These are phyloP conservation scores for Canna indica DNA, from an alignment of 176 grass and related monocot genomes.

Conservation along the genomic window DNA sequence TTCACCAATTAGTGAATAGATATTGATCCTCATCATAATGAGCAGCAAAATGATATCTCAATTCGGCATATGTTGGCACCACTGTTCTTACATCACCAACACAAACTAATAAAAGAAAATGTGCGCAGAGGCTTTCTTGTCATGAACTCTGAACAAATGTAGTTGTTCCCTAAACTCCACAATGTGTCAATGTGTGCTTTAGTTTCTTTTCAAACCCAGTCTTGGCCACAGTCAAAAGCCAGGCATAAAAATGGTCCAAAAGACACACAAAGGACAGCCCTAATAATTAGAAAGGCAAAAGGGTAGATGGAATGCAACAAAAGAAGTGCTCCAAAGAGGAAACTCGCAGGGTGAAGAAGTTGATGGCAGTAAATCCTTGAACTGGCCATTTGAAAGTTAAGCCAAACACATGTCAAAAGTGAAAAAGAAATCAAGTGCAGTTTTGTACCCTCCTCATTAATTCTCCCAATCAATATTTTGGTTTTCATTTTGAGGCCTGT, in stretches of 20 bases:
- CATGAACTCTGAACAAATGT: too few relatives aligned
- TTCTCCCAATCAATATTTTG: too few relatives aligned
- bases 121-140: too few relatives aligned
- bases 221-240: slow-evolving; percentile 23
- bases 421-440: not conserved
- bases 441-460: not conserved
- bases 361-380: not conserved
- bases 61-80: too few relatives aligned
- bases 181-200: not conserved
- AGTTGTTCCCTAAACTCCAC: too few relatives aligned
- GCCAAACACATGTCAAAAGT: not conserved
- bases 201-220: not conserved
- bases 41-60: too few relatives aligned
- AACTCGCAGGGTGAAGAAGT: not conserved
- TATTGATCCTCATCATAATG: too few relatives aligned
- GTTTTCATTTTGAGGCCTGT: not conserved
- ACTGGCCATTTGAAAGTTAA: not conserved
- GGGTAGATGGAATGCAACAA: slow-evolving; percentile 12
- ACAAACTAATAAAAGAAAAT: too few relatives aligned
- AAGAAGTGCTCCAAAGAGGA: slow-evolving; percentile 16
- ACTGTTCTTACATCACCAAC: too few relatives aligned
- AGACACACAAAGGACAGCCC: slow-evolving; percentile 10
- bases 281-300: slow-evolving; percentile 24
- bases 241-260: slow-evolving; percentile 15
- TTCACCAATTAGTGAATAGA: too few relatives aligned